Base-by-base conservation (phyloP, 2,329 filamentous ascomycete species). In the Cryphonectria radicalis region DNA sequence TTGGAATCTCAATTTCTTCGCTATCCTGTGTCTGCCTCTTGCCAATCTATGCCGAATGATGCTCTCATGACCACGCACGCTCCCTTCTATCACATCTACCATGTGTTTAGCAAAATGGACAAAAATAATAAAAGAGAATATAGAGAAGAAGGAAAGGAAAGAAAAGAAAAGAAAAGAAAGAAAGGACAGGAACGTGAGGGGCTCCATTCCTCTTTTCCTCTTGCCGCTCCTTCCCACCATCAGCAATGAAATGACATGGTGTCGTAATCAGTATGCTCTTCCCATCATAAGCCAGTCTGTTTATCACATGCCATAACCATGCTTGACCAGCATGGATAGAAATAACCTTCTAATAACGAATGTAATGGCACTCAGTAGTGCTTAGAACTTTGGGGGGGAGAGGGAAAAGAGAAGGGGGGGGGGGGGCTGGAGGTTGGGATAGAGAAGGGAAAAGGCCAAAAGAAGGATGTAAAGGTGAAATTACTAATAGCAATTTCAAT, bases 11-110 rank as follows among this genome's bases (percentile, higher is more conserved):
- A 69, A 37, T 50, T 57, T 68, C 67, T 19, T 66, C 70, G 70
- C 70, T 72, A 72, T 66, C 63, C 67, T 55, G 46, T 70, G 37
- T 40, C 37, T 63, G 67, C 67, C 67, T 50, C 46, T 57, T 63
- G 67, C 67, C 63, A 63, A 43, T 63, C 67, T 69, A 40, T 63
- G 46, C 66, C 32, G 37, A 53, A n/a, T 63, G 63, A 63, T 72
- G 67, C 70, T 37, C 32, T 14, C 28, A 32, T 65, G 63, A 62
- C 55, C 28, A 65, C 35, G 46, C 28, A 65, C 28, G 35, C n/a
- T 6, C 63, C 50, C 63, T 6, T 6, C 43, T 43, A 53, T 40
- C 63, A 37, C 11, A 22, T 46, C 63, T 50, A 35, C 28, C 32
- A 50, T 22, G 5, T 43, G 28, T 35, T 19, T 10, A 35, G 25